phyloP scores from a whole-genome alignment of 208 protist species.

The Herpetomonas tarakana region DNA sequence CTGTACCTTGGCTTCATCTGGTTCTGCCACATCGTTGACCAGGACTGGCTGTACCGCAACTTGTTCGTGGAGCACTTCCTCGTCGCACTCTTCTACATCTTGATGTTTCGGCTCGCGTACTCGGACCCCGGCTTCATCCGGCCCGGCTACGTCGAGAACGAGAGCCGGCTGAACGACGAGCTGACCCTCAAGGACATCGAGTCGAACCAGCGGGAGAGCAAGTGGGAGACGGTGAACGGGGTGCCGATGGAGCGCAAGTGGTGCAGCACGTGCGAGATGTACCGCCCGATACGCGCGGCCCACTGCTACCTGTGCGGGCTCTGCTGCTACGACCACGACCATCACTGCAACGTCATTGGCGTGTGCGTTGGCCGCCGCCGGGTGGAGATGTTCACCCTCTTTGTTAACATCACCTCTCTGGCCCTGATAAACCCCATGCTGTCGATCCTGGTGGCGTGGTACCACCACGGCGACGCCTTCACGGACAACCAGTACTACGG shows the following conservation, averaged over 20 bases:
- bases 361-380: slow-evolving; percentile 78
- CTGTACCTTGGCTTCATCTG: slow-evolving; percentile 28
- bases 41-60: slow-evolving; percentile 34
- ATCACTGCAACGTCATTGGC: slow-evolving; percentile 87
- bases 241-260: slow-evolving; percentile 86
- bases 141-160: slow-evolving; percentile 60
- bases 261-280: slow-evolving; percentile 86
- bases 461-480: slow-evolving; percentile 20
- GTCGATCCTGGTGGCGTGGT: slow-evolving; percentile 25
- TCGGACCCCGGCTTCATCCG: slow-evolving; percentile 77
- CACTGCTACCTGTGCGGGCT: slow-evolving; percentile 90
- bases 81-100: slow-evolving; percentile 36
- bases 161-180: slow-evolving; percentile 11
- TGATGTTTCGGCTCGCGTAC: slow-evolving; percentile 55
- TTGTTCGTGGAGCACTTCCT: slow-evolving; percentile 28
- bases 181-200: slow-evolving; percentile 72
- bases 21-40: slow-evolving; percentile 26
- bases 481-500: slow-evolving; percentile 10
- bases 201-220: slow-evolving; percentile 50
- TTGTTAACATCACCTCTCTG: slow-evolving; percentile 30
- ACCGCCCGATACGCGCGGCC: slow-evolving; percentile 78
- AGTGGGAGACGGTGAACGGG: slow-evolving; percentile 70
- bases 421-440: slow-evolving; percentile 24
- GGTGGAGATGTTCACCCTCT: slow-evolving; percentile 57
- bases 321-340: slow-evolving; percentile 85